Conservation (phyloP, 768 basidiomycete species). For the Paxillus involutus region DNA sequence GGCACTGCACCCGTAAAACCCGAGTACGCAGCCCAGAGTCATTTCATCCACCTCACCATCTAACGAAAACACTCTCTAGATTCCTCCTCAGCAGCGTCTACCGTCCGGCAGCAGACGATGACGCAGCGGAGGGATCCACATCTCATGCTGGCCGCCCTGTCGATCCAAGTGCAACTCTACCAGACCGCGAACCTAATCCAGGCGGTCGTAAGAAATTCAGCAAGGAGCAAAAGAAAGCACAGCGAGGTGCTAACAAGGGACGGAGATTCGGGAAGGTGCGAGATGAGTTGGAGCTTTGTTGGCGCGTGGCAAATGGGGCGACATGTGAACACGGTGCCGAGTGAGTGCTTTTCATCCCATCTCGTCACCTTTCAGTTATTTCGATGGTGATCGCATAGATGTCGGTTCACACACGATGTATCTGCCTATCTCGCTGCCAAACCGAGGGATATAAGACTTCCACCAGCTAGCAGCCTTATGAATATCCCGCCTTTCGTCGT, state of each 20-base stretch:
- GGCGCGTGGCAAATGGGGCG: constrained; percentile 68
- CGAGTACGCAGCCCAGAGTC: constrained; percentile 37
- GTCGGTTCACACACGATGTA: constrained; percentile 80
- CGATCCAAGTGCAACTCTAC: constrained; percentile 31
- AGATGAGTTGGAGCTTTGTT: constrained; percentile 84
- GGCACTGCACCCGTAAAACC: constrained; percentile 56
- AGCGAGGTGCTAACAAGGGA: constrained; percentile 81
- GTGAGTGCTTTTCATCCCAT: constrained; percentile 37
- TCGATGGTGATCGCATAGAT: constrained; percentile 40
- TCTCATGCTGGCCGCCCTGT: constrained; percentile 26
- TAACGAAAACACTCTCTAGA: constrained; percentile 26
- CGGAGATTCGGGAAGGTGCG: constrained; percentile 73
- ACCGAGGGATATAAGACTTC: constrained; percentile 67
- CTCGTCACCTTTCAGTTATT: not conserved
- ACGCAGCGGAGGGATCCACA: constrained; percentile 63
- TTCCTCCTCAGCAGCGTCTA: constrained; percentile 36
- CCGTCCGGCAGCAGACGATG: constrained; percentile 45
- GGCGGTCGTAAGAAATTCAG: constrained; percentile 42
- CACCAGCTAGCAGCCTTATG: constrained; percentile 42
- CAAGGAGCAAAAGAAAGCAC: constrained; percentile 71
- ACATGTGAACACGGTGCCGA: constrained; percentile 70
- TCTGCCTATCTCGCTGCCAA: constrained; percentile 74
- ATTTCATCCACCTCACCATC: not conserved
- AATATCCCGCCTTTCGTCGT: constrained; percentile 52
- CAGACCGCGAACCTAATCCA: constrained; percentile 28